These are phyloP conservation scores for Pseudogymnoascus sp. DNA, from an alignment of 2,329 filamentous ascomycete genomes.

Conservation along the genomic window DNA sequence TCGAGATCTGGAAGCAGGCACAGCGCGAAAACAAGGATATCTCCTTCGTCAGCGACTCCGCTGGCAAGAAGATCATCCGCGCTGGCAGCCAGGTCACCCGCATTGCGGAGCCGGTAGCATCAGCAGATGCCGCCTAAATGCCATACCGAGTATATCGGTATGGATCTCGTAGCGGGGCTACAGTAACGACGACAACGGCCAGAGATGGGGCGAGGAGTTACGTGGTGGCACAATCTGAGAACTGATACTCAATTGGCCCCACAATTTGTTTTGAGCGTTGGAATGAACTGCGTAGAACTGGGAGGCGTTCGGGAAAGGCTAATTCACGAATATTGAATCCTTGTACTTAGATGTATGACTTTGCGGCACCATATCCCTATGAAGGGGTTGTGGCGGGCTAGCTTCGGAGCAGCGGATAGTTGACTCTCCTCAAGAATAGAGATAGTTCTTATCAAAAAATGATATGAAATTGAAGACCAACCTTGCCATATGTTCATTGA, in stretches of 20 bases:
- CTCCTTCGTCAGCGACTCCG: conserved; percentile 69
- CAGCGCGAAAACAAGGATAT: conserved; percentile 79
- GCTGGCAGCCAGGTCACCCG: conserved; percentile 82
- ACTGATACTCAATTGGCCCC: neutral
- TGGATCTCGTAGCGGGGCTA: neutral
- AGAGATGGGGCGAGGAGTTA: conserved; percentile 1
- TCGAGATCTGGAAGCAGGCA: conserved; percentile 87
- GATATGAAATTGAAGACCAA: conserved; percentile 1
- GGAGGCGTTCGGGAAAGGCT: conserved; percentile 7
- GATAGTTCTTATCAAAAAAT: conserved; percentile 1
- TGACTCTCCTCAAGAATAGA: neutral
- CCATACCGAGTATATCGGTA: neutral
- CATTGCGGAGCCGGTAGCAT: conserved; percentile 68
- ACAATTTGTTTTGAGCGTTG: neutral
- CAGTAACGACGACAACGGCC: conserved; percentile 1
- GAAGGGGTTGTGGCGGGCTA: neutral
- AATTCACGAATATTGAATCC: conserved; percentile 7
- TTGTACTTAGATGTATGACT: conserved; percentile 3
- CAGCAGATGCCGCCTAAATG: conserved; percentile 68
- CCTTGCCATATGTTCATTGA: neutral
- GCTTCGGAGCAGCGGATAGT: neutral
- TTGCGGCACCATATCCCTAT: neutral
- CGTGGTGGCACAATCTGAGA: neutral
- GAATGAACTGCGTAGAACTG: conserved; percentile 4
- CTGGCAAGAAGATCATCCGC: conserved; percentile 74